Evolutionary conservation across 805 yeast genomes (phyloP).

Genomic region (Yarrowia osloensis): DNA sequence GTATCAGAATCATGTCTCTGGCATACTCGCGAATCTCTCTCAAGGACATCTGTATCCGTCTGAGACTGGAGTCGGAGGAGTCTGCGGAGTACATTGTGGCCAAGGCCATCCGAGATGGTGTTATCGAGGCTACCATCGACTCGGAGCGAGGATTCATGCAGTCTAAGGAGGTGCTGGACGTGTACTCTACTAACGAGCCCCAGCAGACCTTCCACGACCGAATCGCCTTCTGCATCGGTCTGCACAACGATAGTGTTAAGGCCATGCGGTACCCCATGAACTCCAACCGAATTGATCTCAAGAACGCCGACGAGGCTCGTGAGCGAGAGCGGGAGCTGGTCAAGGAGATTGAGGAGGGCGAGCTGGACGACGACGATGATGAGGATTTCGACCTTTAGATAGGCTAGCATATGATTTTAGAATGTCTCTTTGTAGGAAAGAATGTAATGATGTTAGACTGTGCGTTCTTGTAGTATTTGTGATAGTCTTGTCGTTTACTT

Average conservation of each 20-base stretch:
- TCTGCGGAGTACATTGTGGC: constrained; percentile 96
- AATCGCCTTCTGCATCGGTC: constrained; percentile 83
- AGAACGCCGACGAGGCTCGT: constrained; percentile 56
- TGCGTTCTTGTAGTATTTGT: no score
- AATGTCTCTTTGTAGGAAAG: background rate
- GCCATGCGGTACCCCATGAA: constrained; percentile 88
- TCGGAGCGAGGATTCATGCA: constrained; percentile 91
- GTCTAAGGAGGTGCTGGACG: constrained; percentile 79
- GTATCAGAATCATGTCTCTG: constrained; percentile 87
- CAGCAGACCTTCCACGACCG: constrained; percentile 88
- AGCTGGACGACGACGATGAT: constrained; percentile 47
- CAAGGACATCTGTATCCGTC: constrained; percentile 89
- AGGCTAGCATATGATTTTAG: constrained; percentile 23
- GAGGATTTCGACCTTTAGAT: constrained; percentile 32
- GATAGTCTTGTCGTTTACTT: no score
- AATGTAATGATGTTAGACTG: background rate
- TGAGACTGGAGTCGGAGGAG: constrained; percentile 90
- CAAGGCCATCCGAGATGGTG: constrained; percentile 95
- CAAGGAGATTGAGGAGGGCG: constrained; percentile 48
- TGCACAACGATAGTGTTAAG: constrained; percentile 87
- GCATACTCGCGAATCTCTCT: constrained; percentile 89
- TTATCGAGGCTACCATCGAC: constrained; percentile 90
- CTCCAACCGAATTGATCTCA: constrained; percentile 52
- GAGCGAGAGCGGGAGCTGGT: constrained; percentile 57
- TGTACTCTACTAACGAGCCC: constrained; percentile 85